A percentile compares a stretch with the other conserved stretches of the same genome.
phyloP scores from a whole-genome alignment of 306 rosid species.

The Dalbergia cultrata region DNA sequence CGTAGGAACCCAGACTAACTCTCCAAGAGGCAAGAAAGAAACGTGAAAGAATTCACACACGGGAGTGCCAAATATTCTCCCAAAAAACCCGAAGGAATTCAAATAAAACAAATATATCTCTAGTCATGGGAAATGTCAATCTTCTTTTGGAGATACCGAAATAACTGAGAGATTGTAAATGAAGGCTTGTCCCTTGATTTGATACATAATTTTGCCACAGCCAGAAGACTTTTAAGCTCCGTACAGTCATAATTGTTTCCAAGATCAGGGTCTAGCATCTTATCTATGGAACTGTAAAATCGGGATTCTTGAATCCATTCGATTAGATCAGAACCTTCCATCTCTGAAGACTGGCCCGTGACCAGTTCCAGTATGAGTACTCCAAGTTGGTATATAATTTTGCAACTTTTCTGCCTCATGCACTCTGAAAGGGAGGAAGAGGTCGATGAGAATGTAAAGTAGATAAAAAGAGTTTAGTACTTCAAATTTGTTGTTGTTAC shows the following conservation, averaged over 20 bases:
- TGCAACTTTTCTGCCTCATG: conserved; percentile 60
- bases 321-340: conserved; percentile 72
- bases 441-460: conserved; percentile 20
- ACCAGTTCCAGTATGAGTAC: conserved; percentile 86
- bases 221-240: conserved; percentile 81
- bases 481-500: background rate
- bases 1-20: conserved; percentile 15
- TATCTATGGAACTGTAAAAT: conserved; percentile 72
- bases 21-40: conserved; percentile 35
- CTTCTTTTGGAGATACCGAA: conserved; percentile 78
- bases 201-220: conserved; percentile 85
- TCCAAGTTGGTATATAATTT: conserved; percentile 83
- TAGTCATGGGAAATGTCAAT: conserved; percentile 53
- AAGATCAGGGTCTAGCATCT: conserved; percentile 95
- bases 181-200: conserved; percentile 71
- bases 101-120: conserved; percentile 25
- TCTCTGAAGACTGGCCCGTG: conserved; percentile 86
- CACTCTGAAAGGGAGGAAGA: conserved; percentile 59
- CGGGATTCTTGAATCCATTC: conserved; percentile 85
- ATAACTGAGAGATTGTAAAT: conserved; percentile 75
- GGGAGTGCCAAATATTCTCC: conserved; percentile 47
- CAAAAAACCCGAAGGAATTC: conserved; percentile 14
- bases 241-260: conserved; percentile 72
- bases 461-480: background rate
- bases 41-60: conserved; percentile 29